A percentile compares a stretch with the other conserved stretches of the same genome.
phyloP scores from a whole-genome alignment of 2,329 filamentous ascomycete genomes.

The Pyrenophora seminiperda region DNA sequence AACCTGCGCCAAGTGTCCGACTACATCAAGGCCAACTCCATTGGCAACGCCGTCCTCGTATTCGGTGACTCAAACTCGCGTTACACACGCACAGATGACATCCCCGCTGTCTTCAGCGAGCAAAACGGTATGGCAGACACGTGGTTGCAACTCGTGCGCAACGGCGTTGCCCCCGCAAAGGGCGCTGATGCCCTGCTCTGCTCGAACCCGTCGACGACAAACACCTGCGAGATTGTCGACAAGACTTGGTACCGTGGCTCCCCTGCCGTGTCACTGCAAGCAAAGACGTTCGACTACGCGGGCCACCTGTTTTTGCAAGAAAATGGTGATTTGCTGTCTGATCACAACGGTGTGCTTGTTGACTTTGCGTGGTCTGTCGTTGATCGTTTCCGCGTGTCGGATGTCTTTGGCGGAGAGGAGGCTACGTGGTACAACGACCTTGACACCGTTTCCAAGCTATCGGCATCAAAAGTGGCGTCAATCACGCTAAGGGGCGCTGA shows the following conservation, averaged over 20 bases:
- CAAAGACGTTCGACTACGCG: constrained; percentile 61
- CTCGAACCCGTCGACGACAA: constrained; percentile 60
- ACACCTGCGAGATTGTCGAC: constrained; percentile 68
- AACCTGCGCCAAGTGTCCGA: constrained; percentile 65
- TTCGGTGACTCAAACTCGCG: constrained; percentile 70
- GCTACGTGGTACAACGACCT: constrained; percentile 64
- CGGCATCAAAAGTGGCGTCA: constrained; percentile 44
- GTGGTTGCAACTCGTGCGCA: constrained; percentile 62
- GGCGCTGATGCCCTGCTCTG: constrained; percentile 53
- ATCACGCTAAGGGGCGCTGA: constrained; percentile 56
- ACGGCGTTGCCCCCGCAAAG: constrained; percentile 23
- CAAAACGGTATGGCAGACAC: constrained; percentile 62
- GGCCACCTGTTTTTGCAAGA: constrained; percentile 62
- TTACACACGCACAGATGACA: constrained; percentile 63
- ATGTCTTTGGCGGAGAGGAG: constrained; percentile 56
- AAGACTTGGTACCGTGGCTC: constrained; percentile 67
- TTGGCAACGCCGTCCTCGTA: constrained; percentile 66
- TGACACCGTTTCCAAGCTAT: constrained; percentile 43
- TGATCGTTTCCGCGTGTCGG: constrained; percentile 32
- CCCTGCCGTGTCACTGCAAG: constrained; percentile 53
- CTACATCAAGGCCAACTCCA: constrained; percentile 62
- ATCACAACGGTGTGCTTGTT: constrained; percentile 69
- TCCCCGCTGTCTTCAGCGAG: constrained; percentile 57
- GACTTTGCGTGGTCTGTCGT: constrained; percentile 50
- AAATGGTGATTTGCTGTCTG: constrained; percentile 63